These are phyloP conservation scores for Penicillium italicum DNA, from an alignment of 2,329 filamentous ascomycete species.

Conservation along the genomic window DNA sequence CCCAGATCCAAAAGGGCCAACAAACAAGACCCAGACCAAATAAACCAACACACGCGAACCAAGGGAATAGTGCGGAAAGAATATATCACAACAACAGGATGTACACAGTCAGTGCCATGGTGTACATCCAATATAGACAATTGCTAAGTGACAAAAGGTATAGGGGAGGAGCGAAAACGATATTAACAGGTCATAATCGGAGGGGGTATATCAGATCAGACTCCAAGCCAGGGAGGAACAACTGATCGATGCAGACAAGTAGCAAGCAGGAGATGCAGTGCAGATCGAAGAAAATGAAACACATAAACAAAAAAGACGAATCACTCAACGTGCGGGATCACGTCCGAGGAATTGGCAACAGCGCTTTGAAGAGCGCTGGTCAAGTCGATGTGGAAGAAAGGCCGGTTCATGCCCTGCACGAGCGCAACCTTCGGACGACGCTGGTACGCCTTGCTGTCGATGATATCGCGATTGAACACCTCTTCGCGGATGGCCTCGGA, in stretches of 20 bases:
- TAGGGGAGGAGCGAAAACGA: background rate
- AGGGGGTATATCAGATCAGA: constrained; percentile 16
- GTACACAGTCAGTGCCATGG: background rate
- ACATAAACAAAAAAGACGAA: background rate
- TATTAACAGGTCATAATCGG: constrained; percentile 24
- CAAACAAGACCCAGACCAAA: background rate
- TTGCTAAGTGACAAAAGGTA: constrained; percentile 2
- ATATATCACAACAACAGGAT: background rate
- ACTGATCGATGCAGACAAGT: constrained; percentile 13
- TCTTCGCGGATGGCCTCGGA: constrained; percentile 32
- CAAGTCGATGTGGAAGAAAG: constrained; percentile 90
- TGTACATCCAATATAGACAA: background rate
- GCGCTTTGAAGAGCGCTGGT: constrained; percentile 85
- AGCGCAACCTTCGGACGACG: constrained; percentile 52
- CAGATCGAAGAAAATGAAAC: background rate
- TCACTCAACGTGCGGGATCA: constrained; percentile 12
- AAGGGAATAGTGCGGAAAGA: constrained; percentile 1
- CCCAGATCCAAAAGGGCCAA: background rate
- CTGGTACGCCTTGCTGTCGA: constrained; percentile 48
- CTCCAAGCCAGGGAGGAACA: constrained; percentile 22
- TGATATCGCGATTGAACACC: constrained; percentile 46
- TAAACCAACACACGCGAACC: constrained; percentile 3
- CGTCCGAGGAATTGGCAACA: constrained; percentile 67
- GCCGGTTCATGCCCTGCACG: constrained; percentile 81
- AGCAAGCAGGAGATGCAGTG: constrained; percentile 2